Percentiles rank a stretch among this genome's conserved stretches.
Evolutionary conservation across 2,329 filamentous ascomycete genomes (phyloP).

Genomic region (Fusarium abutilonis): DNA sequence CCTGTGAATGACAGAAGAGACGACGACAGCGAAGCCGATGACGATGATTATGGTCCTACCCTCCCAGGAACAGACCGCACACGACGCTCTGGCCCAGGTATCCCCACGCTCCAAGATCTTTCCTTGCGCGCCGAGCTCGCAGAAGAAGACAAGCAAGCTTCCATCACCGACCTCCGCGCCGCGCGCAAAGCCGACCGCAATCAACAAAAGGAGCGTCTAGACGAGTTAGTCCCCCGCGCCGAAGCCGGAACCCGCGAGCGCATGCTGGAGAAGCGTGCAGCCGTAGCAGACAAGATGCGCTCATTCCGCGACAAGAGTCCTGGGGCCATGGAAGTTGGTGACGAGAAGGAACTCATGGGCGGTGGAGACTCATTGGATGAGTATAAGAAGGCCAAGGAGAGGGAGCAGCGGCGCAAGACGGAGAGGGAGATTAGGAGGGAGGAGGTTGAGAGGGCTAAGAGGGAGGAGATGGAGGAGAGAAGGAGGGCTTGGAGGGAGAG

Average conservation of each 20-base stretch:
- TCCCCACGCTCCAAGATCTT: conserved; percentile 80
- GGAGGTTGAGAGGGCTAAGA: conserved; percentile 77
- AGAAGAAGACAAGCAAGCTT: conserved; percentile 61
- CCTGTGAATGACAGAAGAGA: conserved; percentile 60
- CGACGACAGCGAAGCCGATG: conserved; percentile 51
- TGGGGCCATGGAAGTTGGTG: conserved; percentile 60
- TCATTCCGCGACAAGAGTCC: conserved; percentile 76
- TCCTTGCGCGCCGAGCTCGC: conserved; percentile 64
- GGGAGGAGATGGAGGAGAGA: conserved; percentile 82
- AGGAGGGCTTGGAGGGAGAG: conserved; percentile 74
- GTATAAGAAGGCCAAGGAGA: conserved; percentile 73
- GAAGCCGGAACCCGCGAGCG: conserved; percentile 85
- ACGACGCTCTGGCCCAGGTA: conserved; percentile 62
- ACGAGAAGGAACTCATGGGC: conserved; percentile 82
- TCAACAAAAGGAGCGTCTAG: conserved; percentile 75
- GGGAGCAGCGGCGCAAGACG: conserved; percentile 77
- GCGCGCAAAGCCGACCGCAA: conserved; percentile 72
- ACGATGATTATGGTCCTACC: conserved; percentile 66
- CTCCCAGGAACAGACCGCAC: conserved; percentile 42
- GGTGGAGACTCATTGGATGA: conserved; percentile 72
- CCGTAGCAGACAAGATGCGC: conserved; percentile 76
- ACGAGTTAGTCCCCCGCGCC: conserved; percentile 84
- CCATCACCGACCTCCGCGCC: conserved; percentile 65
- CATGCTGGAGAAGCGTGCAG: conserved; percentile 83
- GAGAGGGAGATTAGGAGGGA: conserved; percentile 85